A percentile compares a stretch with the other conserved stretches of the same genome.
Conservation (phyloP, 768 basidiomycete genomes). For the Russula earlei region DNA sequence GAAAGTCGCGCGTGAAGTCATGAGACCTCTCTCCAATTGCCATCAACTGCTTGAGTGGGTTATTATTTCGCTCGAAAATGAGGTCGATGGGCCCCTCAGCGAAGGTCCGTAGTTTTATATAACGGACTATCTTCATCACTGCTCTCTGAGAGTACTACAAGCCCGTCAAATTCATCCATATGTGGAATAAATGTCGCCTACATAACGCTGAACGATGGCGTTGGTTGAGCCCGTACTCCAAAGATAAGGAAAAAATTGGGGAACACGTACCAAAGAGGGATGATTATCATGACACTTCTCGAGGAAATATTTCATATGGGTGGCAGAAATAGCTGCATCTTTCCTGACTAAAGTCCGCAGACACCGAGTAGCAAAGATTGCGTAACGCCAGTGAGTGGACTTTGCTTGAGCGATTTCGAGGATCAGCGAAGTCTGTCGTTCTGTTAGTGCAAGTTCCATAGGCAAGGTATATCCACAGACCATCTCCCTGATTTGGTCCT, state of each 20-base stretch:
- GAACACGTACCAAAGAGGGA: constrained; percentile 48
- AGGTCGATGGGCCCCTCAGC: constrained; percentile 48
- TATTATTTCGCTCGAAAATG: constrained; percentile 49
- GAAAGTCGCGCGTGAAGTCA: constrained; percentile 44
- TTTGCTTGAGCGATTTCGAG: constrained; percentile 50
- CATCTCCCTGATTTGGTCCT: constrained; percentile 34
- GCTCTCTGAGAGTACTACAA: constrained; percentile 61
- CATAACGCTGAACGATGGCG: constrained; percentile 41
- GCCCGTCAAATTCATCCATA: background rate
- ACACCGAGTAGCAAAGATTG: constrained; percentile 57
- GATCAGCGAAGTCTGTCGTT: constrained; percentile 33
- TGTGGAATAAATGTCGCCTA: constrained; percentile 26
- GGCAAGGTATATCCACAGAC: constrained; percentile 30
- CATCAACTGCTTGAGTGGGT: constrained; percentile 53
- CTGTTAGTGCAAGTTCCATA: constrained; percentile 8
- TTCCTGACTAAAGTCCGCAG: constrained; percentile 60
- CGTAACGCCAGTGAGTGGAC: constrained; percentile 73
- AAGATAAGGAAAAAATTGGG: background rate
- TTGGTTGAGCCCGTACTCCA: constrained; percentile 4
- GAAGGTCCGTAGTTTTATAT: constrained; percentile 74
- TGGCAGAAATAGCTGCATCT: constrained; percentile 42
- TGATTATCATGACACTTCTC: constrained; percentile 53
- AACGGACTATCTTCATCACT: constrained; percentile 65
- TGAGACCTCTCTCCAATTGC: constrained; percentile 38
- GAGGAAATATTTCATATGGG: constrained; percentile 49